These are phyloP conservation scores for Nakazawaea ernobii DNA, from an alignment of 805 yeast genomes.

Conservation along the genomic window DNA sequence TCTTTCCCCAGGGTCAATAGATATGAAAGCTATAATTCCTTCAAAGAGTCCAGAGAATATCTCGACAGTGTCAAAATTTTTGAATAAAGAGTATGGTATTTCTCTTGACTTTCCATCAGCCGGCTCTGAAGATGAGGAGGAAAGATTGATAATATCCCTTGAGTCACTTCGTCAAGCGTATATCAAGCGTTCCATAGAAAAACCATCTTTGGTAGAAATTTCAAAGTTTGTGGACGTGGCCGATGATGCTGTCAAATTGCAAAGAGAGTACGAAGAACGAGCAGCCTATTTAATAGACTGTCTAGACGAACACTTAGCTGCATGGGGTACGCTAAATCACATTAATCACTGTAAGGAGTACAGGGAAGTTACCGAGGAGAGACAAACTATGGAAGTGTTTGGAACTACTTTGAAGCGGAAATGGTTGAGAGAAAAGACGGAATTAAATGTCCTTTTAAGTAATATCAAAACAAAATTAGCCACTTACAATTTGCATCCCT, in stretches of 20 bases:
- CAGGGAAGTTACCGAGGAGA: conserved; percentile 20
- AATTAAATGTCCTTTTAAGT: conserved; percentile 26
- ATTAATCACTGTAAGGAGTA: conserved; percentile 19
- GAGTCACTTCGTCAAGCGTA: too few relatives aligned
- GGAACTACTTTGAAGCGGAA: conserved; percentile 24
- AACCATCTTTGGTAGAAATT: conserved; percentile 14
- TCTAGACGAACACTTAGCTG: conserved; percentile 15
- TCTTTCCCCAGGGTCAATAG: neutral
- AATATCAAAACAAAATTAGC: conserved; percentile 30
- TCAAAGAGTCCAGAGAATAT: neutral
- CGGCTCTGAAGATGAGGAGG: neutral
- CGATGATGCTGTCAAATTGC: conserved; percentile 23
- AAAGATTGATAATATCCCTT: neutral
- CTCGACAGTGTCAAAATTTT: neutral
- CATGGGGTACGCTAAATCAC: conserved; percentile 19
- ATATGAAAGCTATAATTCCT: neutral
- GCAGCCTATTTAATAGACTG: conserved; percentile 20
- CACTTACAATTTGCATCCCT: conserved; percentile 26
- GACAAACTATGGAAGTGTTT: conserved; percentile 20
- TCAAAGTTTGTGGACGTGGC: conserved; percentile 30
- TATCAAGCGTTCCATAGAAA: conserved; percentile 9
- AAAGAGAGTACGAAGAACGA: conserved; percentile 26
- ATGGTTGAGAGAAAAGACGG: conserved; percentile 32
- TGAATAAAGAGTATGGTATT: neutral
- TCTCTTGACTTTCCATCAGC: neutral